These are phyloP conservation scores for Marasmius tenuissimus DNA, from an alignment of 1,284 basidiomycete genomes.

Conservation along the genomic window DNA sequence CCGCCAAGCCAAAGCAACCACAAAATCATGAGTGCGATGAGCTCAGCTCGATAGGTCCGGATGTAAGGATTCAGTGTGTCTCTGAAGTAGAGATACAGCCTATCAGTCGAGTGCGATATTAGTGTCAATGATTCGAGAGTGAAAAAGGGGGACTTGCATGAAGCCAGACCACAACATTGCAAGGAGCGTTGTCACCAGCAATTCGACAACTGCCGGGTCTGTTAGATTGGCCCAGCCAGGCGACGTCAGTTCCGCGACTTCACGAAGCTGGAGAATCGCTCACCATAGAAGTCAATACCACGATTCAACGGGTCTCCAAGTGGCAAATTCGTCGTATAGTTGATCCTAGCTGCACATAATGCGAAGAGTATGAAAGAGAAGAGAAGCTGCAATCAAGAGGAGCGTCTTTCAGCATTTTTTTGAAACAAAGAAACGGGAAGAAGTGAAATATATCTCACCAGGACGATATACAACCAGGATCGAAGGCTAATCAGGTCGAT, in stretches of 20 bases:
- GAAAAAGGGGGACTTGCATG: conserved; percentile 34
- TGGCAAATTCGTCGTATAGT: conserved; percentile 65
- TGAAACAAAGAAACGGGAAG: neutral
- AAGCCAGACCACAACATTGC: conserved; percentile 62
- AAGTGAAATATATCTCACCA: neutral
- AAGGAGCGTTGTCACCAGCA: conserved; percentile 59
- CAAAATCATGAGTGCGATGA: conserved; percentile 8
- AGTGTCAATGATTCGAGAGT: neutral
- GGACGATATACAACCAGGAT: neutral
- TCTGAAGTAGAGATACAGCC: conserved; percentile 9
- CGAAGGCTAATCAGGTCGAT: neutral
- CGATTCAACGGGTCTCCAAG: conserved; percentile 58
- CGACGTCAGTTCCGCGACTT: neutral
- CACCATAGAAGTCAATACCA: conserved; percentile 64
- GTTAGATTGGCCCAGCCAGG: neutral
- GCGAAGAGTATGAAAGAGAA: conserved; percentile 11
- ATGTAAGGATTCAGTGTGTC: neutral
- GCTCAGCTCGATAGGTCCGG: conserved; percentile 7
- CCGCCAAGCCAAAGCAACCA: conserved; percentile 16
- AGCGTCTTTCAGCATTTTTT: neutral
- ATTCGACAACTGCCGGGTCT: conserved; percentile 71
- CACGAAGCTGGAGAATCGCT: conserved; percentile 7
- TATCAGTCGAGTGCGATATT: neutral
- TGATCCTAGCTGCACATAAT: conserved; percentile 16
- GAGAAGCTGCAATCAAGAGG: neutral